Conservation (phyloP, 1,284 basidiomycete species). For the Ustilago shanxiensis region DNA sequence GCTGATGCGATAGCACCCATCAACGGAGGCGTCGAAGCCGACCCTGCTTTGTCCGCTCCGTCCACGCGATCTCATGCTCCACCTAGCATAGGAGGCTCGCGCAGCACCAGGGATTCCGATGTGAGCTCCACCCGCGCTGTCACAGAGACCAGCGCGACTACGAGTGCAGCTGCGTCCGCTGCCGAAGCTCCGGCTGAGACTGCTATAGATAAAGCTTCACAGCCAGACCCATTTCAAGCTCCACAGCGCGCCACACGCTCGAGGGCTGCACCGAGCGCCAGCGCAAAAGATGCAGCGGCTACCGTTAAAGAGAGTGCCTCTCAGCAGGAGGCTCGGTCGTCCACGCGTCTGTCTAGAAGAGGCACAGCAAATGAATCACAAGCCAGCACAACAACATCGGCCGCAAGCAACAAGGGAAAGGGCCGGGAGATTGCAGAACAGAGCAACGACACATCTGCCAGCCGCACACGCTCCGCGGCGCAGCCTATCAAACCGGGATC, state of each 20-base stretch:
- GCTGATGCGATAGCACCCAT: not conserved
- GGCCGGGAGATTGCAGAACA: constrained; percentile 4
- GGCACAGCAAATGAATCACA: not conserved
- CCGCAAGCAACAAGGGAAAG: constrained; percentile 25
- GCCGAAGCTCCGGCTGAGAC: not conserved
- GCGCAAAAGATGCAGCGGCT: not conserved
- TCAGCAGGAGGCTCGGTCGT: constrained; percentile 16
- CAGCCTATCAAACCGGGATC: constrained; percentile 19
- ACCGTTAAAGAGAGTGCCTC: constrained; percentile 35
- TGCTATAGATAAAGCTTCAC: constrained; percentile 33
- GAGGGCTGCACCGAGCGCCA: constrained; percentile 1
- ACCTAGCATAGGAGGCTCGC: constrained; percentile 26
- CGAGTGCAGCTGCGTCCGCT: not conserved
- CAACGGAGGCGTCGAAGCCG: not conserved
- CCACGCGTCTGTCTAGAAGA: not conserved
- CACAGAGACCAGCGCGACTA: not conserved
- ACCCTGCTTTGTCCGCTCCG: not conserved
- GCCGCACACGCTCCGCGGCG: not conserved
- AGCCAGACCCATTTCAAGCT: constrained; percentile 38
- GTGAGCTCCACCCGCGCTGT: constrained; percentile 3
- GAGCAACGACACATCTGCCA: not conserved
- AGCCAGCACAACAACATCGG: not conserved
- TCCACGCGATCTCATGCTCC: constrained; percentile 15
- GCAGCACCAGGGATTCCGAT: not conserved
- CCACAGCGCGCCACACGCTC: constrained; percentile 8